Evolutionary conservation across 495 filamentous ascomycete genomes (phyloP).

Genomic region (Beverwykella pulmonaria): DNA sequence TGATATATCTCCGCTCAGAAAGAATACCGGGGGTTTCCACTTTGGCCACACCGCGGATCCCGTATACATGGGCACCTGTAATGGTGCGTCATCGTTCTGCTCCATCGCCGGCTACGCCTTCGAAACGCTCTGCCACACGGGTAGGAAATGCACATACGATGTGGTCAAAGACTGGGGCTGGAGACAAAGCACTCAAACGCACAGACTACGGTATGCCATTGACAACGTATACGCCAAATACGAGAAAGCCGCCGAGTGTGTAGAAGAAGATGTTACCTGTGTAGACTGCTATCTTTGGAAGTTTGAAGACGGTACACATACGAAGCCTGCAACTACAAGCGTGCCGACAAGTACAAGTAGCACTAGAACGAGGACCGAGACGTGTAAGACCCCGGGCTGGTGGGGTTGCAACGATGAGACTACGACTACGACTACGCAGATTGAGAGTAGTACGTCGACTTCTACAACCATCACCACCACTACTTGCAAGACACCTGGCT

Average conservation of each 20-base stretch:
- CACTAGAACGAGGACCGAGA: slow-evolving; percentile 24
- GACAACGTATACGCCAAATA: slow-evolving; percentile 26
- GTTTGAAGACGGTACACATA: slow-evolving; percentile 30
- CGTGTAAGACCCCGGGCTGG: slow-evolving; percentile 33
- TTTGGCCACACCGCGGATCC: slow-evolving; percentile 32
- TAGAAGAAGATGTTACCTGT: slow-evolving; percentile 24
- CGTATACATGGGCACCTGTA: slow-evolving; percentile 33
- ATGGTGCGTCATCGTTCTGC: slow-evolving; percentile 23
- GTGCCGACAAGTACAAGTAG: slow-evolving; percentile 5
- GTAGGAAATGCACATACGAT: slow-evolving; percentile 26
- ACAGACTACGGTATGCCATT: slow-evolving; percentile 24
- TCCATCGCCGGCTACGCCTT: slow-evolving; percentile 28
- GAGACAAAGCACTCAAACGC: slow-evolving; percentile 28
- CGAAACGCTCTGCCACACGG: slow-evolving; percentile 30
- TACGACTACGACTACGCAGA: slow-evolving; percentile 24
- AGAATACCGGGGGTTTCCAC: slow-evolving; percentile 28
- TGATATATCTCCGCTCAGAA: slow-evolving; percentile 15
- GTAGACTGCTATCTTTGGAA: slow-evolving; percentile 32
- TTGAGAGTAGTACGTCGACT: neutral
- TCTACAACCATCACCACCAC: neutral
- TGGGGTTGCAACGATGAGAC: slow-evolving; percentile 28
- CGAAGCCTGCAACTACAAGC: slow-evolving; percentile 14
- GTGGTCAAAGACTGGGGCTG: slow-evolving; percentile 34
- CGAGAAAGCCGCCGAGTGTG: slow-evolving; percentile 14
- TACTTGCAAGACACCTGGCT: slow-evolving; percentile 31